Percentiles rank a stretch among this genome's conserved stretches.
These are phyloP conservation scores for Lenwebbia sp. DNA, from an alignment of 345 rosid genomes.

Conservation along the genomic window DNA sequence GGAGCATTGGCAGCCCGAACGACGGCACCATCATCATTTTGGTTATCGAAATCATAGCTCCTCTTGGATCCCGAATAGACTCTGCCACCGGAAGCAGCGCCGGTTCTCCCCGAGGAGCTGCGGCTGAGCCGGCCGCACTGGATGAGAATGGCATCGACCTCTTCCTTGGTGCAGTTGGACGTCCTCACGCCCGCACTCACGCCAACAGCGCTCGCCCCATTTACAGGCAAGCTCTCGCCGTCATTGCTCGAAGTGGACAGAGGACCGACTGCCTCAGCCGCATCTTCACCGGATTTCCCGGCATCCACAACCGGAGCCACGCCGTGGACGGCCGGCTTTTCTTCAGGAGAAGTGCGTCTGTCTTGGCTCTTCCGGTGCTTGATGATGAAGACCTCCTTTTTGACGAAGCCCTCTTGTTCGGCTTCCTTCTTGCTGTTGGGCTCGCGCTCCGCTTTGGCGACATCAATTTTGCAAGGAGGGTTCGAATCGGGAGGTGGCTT, in stretches of 20 bases:
- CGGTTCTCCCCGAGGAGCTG: constrained; percentile 45
- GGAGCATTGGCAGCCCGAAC: constrained; percentile 8
- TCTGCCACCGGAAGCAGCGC: constrained; percentile 19
- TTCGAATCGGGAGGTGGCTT: not conserved
- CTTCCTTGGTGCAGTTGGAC: constrained; percentile 61
- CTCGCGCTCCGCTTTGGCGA: not conserved
- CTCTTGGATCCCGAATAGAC: constrained; percentile 87
- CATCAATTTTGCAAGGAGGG: constrained; percentile 2
- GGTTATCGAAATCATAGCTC: constrained; percentile 67
- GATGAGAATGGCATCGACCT: constrained; percentile 84
- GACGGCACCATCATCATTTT: constrained; percentile 8
- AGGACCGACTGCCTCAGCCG: not conserved
- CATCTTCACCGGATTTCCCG: not conserved
- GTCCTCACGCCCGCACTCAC: constrained; percentile 23
- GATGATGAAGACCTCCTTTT: constrained; percentile 68
- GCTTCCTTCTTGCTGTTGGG: not conserved
- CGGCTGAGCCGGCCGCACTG: constrained; percentile 92
- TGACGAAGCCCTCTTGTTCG: constrained; percentile 16
- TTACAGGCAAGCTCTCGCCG: constrained; percentile 5
- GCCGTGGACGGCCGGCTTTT: not conserved
- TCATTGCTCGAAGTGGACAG: not conserved
- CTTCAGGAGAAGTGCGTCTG: constrained; percentile 21
- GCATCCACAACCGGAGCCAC: not conserved
- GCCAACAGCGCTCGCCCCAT: not conserved
- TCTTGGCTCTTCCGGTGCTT: constrained; percentile 85